phyloP scores from a whole-genome alignment of 2,329 filamentous ascomycete genomes.

The Didymella exigua region DNA sequence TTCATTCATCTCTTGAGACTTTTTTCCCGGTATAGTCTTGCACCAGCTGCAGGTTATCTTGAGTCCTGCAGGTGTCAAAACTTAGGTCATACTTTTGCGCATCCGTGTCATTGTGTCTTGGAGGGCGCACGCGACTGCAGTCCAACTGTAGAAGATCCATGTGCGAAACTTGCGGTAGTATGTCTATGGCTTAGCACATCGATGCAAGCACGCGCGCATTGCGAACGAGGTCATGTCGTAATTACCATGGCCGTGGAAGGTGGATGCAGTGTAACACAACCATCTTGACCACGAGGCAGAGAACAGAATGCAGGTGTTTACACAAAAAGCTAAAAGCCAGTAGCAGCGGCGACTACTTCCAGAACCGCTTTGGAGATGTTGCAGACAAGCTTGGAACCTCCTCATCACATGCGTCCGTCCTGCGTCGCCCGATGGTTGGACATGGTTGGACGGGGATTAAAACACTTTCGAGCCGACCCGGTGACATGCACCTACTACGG shows the following conservation, averaged over 20 bases:
- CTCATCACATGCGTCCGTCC: constrained; percentile 36
- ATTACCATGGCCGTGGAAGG: background rate
- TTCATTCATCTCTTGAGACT: background rate
- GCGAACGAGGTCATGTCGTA: constrained; percentile 7
- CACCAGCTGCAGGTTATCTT: background rate
- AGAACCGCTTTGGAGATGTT: background rate
- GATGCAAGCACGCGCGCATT: constrained; percentile 14
- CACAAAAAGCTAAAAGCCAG: constrained; percentile 2
- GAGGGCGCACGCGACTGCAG: constrained; percentile 5
- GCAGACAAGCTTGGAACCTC: background rate
- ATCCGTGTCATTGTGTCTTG: constrained; percentile 5
- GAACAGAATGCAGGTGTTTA: constrained; percentile 1
- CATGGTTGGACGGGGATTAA: constrained; percentile 25
- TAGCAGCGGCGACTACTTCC: constrained; percentile 11
- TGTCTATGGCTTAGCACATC: constrained; percentile 1
- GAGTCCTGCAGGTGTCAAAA: background rate
- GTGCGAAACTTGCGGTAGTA: background rate
- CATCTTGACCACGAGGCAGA: constrained; percentile 19
- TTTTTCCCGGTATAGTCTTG: background rate
- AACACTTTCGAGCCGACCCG: constrained; percentile 35
- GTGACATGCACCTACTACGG: constrained; percentile 37
- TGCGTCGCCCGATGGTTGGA: constrained; percentile 27
- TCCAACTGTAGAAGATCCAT: background rate
- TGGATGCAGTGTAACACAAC: constrained; percentile 12
- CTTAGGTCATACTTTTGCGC: constrained; percentile 5